Percentiles rank a stretch among this genome's conserved stretches.
These are phyloP conservation scores for Oxyria digyna DNA, from an alignment of 148 eudicot genomes.

Conservation along the genomic window DNA sequence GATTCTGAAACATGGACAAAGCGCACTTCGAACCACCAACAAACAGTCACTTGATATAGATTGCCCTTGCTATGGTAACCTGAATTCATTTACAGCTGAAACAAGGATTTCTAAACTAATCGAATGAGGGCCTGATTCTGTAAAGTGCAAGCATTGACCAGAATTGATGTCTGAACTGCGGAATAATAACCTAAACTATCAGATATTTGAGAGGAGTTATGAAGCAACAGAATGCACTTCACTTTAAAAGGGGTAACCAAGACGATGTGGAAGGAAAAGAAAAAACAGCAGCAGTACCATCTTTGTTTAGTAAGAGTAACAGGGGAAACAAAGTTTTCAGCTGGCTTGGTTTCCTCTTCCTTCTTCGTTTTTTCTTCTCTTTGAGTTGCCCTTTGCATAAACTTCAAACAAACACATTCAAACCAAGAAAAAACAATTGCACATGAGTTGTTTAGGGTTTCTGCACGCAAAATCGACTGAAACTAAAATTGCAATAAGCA, in stretches of 20 bases:
- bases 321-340: conserved; percentile 39
- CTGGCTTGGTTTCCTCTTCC: conserved; percentile 37
- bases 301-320: conserved; percentile 29
- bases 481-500: not conserved
- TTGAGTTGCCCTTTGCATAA: conserved; percentile 82
- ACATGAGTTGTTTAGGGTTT: conserved; percentile 12
- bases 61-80: not conserved
- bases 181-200: not conserved
- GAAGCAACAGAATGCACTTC: not conserved
- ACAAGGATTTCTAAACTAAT: not conserved
- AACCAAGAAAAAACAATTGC: conserved; percentile 6
- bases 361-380: conserved; percentile 55
- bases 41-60: not conserved
- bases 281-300: conserved; percentile 38
- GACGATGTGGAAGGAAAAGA: not conserved
- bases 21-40: not conserved
- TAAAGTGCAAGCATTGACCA: too few relatives aligned
- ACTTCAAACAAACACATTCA: conserved; percentile 24
- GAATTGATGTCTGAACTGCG: too few relatives aligned
- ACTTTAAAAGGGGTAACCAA: not conserved
- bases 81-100: not conserved
- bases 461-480: not conserved
- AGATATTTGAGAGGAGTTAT: not conserved
- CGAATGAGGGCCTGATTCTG: not conserved
- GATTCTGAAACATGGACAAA: not conserved